Evolutionary conservation across 108 stramenopile species (phyloP).

Genomic region (Cylindrotheca closterium): DNA sequence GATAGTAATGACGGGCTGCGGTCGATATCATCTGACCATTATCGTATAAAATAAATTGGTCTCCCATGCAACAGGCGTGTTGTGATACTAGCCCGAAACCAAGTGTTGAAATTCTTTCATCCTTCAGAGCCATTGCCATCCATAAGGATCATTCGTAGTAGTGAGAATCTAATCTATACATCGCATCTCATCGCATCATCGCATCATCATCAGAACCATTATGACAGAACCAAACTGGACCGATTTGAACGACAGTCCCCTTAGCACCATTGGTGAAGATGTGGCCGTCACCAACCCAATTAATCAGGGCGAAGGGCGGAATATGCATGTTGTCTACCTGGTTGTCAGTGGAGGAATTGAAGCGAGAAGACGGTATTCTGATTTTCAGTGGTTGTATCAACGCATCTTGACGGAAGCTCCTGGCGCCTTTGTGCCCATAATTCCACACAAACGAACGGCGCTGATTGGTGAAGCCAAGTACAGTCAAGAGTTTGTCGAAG

Average conservation of each 20-base stretch:
- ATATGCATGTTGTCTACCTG: constrained; percentile 34
- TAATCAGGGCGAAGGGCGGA: not conserved
- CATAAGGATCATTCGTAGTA: too few relatives aligned
- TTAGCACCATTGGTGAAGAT: not conserved
- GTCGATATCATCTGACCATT: too few relatives aligned
- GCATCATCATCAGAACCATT: too few relatives aligned
- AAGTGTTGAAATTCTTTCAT: too few relatives aligned
- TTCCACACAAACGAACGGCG: constrained; percentile 81
- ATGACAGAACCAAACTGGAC: not conserved
- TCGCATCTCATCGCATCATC: too few relatives aligned
- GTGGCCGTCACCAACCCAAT: not conserved
- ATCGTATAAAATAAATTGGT: too few relatives aligned
- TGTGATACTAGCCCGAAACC: too few relatives aligned
- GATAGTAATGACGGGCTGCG: too few relatives aligned
- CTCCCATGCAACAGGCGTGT: too few relatives aligned
- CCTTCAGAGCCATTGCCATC: too few relatives aligned
- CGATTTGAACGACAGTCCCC: not conserved
- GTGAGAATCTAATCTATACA: too few relatives aligned
- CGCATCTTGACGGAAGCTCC: constrained; percentile 79
- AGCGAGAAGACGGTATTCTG: constrained; percentile 83
- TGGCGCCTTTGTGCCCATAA: constrained; percentile 89
- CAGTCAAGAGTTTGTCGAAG: constrained; percentile 70
- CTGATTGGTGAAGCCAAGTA: constrained; percentile 62
- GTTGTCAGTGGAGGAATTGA: constrained; percentile 54
- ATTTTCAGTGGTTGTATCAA: constrained; percentile 92